Evolutionary conservation across 2,329 filamentous ascomycete genomes (phyloP), one percentile per base, ranked within the genome.

Genomic region (Chaetomium olivaceum): DNA sequence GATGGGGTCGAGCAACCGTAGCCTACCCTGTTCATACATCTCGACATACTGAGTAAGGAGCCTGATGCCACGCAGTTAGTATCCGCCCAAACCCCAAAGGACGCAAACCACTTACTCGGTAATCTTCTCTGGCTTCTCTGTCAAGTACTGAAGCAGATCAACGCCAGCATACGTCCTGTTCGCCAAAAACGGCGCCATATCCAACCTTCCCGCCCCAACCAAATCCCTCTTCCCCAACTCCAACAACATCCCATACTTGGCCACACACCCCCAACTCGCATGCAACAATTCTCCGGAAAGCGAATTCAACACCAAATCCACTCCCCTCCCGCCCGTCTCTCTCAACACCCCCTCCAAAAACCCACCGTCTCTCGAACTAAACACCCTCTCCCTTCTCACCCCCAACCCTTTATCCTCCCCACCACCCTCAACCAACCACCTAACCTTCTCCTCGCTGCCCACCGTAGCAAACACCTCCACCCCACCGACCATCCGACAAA

Each of bases 201-300:
- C 63, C n/a, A 69, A 55, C 31, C 31, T 46, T 1, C 46, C 65
- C 0, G 23, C 31, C 2, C 61, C 63, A 16, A 61, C 14, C 27
- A 68, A 16, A 46, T 69, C 68, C 21, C 55, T 31, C 58, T 68
- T 68, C 19, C 68, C 68, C 14, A 68, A 46, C 60, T 69, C 68
- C 5, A 69, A 23, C 50, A 69, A 31, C 16, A 9, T 61, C 5
- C 68, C 68, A 43, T 54, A 65, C 19, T 46, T 23, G 27, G 66
- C 66, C 9, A 69, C 82, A 59, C 80, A 82, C 0, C 76, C 66
- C 79, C 79, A 84, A 0, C 78, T 77, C 1, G 77, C 76, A 16
- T 78, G 78, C 0, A 83, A 71, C 0, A 78, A 65, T 16, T 80
- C 77, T 0, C 79, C 79, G 0, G 80, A 75, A 0, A 80, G 71